Evolutionary conservation across 306 rosid genomes (phyloP).

Genomic region (Castanospermum australe): DNA sequence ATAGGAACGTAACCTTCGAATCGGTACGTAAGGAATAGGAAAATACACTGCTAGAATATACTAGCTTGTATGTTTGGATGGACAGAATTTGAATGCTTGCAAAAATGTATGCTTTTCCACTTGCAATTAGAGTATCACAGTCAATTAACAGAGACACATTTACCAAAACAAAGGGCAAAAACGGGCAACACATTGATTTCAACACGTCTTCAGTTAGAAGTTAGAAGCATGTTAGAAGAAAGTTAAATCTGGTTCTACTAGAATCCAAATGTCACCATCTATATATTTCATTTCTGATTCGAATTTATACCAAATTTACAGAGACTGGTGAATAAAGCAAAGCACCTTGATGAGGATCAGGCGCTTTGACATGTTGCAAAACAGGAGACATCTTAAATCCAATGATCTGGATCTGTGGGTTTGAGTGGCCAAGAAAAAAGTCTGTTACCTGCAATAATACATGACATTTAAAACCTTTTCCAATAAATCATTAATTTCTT

Average conservation of each 20-base stretch:
- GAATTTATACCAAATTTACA: background rate
- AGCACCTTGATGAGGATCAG: slow-evolving; percentile 34
- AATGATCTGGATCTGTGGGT: slow-evolving; percentile 47
- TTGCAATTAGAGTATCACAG: background rate
- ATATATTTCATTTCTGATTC: background rate
- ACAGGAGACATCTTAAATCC: slow-evolving; percentile 56
- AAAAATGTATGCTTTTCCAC: background rate
- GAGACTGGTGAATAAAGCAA: slow-evolving; percentile 36
- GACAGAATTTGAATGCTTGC: background rate
- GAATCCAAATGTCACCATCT: background rate
- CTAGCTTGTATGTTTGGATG: background rate
- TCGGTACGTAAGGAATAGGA: slow-evolving; percentile 16
- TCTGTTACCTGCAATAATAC: slow-evolving; percentile 56
- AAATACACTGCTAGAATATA: background rate
- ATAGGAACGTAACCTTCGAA: too few species aligned
- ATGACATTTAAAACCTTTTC: background rate
- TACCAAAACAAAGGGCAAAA: background rate
- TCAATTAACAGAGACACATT: background rate
- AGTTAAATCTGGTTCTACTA: background rate
- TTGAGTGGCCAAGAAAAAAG: slow-evolving; percentile 70
- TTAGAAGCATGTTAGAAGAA: slow-evolving; percentile 20
- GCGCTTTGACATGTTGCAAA: slow-evolving; percentile 34
- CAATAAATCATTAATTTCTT: background rate
- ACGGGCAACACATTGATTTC: background rate
- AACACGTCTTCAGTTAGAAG: background rate